A percentile compares a stretch with the other conserved stretches of the same genome.
These are phyloP conservation scores for Drosera capensis DNA, from an alignment of 148 eudicot species.

Conservation along the genomic window DNA sequence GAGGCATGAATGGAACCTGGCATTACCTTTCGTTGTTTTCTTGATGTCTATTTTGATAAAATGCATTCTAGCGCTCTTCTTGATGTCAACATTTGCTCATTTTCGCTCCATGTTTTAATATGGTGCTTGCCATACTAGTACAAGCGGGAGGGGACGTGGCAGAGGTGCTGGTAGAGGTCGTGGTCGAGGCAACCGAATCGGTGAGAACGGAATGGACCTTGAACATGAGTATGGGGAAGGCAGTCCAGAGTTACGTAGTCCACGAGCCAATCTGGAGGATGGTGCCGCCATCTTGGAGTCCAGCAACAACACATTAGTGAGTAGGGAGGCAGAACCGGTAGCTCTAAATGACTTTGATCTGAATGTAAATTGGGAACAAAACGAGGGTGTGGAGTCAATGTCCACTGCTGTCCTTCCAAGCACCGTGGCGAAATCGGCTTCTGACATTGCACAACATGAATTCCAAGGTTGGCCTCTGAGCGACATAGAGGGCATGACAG, in stretches of 20 bases:
- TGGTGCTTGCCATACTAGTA: constrained; percentile 13
- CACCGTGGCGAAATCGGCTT: constrained; percentile 5
- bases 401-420: constrained; percentile 3
- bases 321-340: constrained; percentile 4
- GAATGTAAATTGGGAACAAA: constrained; percentile 24
- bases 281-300: constrained; percentile 4
- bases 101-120: too few species aligned
- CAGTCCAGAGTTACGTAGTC: constrained; percentile 15
- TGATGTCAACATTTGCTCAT: background rate
- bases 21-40: too few species aligned
- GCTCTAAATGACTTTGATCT: constrained; percentile 28
- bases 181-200: constrained; percentile 15
- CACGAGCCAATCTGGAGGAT: constrained; percentile 6
- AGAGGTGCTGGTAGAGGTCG: too few species aligned
- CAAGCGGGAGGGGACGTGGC: constrained; percentile 25
- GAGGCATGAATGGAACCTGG: too few species aligned
- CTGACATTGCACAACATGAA: constrained; percentile 14
- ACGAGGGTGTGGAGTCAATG: constrained; percentile 11
- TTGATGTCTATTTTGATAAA: background rate
- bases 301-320: constrained; percentile 1
- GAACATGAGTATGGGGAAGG: constrained; percentile 19
- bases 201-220: constrained; percentile 5
- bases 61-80: background rate
- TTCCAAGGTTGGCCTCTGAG: constrained; percentile 14
- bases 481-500: constrained; percentile 18